Evolutionary conservation across 164 flowering plant genomes (phyloP), one percentile per base, ranked within the genome.

Genomic region (Saururus chinensis): DNA sequence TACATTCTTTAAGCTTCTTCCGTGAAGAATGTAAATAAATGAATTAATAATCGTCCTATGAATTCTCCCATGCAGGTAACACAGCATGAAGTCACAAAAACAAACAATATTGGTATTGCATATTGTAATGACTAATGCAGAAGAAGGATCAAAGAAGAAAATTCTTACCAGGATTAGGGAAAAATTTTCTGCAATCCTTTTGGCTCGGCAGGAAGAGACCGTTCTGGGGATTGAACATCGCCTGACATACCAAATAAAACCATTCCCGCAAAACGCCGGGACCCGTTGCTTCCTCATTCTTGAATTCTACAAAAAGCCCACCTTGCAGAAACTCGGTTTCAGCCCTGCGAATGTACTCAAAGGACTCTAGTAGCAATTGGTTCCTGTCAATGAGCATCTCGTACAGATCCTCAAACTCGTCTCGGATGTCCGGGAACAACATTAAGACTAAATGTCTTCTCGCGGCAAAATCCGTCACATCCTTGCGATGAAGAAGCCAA

Each of bases 261-360:
- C 98, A 93, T 72, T 93, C 98, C 45, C 97, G 69, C 71, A 93
- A 61, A 1, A 93, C 97, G 57, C 98, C 98, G 60, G 95, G 97
- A 20, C 98, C 98, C 0, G 96, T 89, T 30, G 97, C 98, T 75
- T 89, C 98, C 76, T 93, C 98, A 75, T 88, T 84, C 73, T 88
- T 89, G 75, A 93, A 93, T 73, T 89, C 95, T 86, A 93, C 79
- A 60, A 86, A 88, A 53, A 93, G 72, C 40, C 88, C 89, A 67
- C 71, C 69, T 66, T 77, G 95, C 58, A 89, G 61, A 6, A 79
- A 45, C 0, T 74, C 76, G 40, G 81, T 73, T 4, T 77, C 79
- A 25, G 95, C 90, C 30, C 59, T 68, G 42, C 66, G 71, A 64
- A 93, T 80, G 69, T 86, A 89, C 73, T 85, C 88, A 60, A 83